Percentiles rank a stretch among this genome's conserved stretches.
These are phyloP conservation scores for Bryopsis sp. DNA, from an alignment of 139 green algal species.

Conservation along the genomic window DNA sequence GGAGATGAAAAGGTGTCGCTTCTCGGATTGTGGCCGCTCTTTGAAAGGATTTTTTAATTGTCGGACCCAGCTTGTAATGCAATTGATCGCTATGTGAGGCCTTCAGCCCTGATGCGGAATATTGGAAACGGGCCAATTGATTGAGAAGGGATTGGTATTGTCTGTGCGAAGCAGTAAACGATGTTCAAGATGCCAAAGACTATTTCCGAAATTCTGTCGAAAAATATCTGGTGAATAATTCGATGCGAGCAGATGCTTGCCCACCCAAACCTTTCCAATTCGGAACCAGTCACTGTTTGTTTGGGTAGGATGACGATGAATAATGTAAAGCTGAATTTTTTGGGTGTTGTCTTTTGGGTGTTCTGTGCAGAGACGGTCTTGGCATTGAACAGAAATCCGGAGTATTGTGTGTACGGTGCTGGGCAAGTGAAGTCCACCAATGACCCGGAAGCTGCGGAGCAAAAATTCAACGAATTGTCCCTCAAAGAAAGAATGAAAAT, in stretches of 20 bases:
- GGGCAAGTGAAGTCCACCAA: neutral
- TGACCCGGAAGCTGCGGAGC: slow-evolving; percentile 35
- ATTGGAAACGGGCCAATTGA: too few species aligned
- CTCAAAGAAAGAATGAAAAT: slow-evolving; percentile 83
- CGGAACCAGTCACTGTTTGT: neutral
- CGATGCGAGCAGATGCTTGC: too few species aligned
- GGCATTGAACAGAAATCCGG: slow-evolving; percentile 78
- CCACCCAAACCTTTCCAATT: neutral
- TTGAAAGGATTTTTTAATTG: too few species aligned
- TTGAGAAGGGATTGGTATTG: too few species aligned
- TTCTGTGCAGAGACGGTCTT: slow-evolving; percentile 69
- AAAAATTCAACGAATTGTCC: slow-evolving; percentile 57
- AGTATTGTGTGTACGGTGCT: slow-evolving; percentile 75
- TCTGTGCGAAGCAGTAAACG: too few species aligned
- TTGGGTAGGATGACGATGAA: too few species aligned
- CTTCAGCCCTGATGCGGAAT: too few species aligned
- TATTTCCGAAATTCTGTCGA: too few species aligned
- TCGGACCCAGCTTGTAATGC: too few species aligned
- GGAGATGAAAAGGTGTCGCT: neutral
- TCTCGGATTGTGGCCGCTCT: neutral
- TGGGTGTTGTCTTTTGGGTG: neutral
- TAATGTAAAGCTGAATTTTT: slow-evolving; percentile 3
- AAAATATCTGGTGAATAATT: too few species aligned
- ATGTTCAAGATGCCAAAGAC: too few species aligned
- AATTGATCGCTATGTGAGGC: too few species aligned